phyloP scores from a whole-genome alignment of 352 stramenopile genomes.

The Phytophthora sojae region DNA sequence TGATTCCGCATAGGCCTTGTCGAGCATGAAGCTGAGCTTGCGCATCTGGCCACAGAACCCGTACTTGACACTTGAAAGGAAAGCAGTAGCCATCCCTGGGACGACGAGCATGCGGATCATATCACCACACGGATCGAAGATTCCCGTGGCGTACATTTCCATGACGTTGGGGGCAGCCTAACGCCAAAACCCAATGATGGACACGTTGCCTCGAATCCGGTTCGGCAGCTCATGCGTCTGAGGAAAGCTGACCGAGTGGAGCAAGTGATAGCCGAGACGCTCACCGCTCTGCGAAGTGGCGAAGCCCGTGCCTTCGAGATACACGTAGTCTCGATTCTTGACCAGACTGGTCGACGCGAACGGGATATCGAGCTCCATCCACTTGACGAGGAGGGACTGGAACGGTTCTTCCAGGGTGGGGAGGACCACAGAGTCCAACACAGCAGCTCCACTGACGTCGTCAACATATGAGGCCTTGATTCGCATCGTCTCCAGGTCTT shows the following conservation, averaged over 20 bases:
- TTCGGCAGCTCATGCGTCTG: slow-evolving; percentile 34
- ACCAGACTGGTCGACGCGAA: slow-evolving; percentile 25
- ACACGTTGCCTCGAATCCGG: slow-evolving; percentile 44
- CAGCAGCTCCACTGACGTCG: slow-evolving; percentile 19
- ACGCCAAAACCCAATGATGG: slow-evolving; percentile 40
- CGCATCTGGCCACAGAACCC: slow-evolving; percentile 29
- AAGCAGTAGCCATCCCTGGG: slow-evolving; percentile 24
- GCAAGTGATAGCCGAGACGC: slow-evolving; percentile 41
- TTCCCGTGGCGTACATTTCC: slow-evolving; percentile 38
- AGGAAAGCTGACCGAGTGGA: slow-evolving; percentile 47
- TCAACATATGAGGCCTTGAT: slow-evolving; percentile 37
- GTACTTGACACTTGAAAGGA: slow-evolving; percentile 36
- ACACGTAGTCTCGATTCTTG: slow-evolving; percentile 43
- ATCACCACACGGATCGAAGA: slow-evolving; percentile 36
- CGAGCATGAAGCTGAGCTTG: slow-evolving; percentile 37
- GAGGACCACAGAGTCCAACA: slow-evolving; percentile 35
- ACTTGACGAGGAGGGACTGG: slow-evolving; percentile 36
- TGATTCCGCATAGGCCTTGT: slow-evolving; percentile 23
- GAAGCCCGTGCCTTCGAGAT: slow-evolving; percentile 38
- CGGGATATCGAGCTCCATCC: slow-evolving; percentile 34
- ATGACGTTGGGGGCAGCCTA: slow-evolving; percentile 32
- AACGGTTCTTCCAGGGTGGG: slow-evolving; percentile 35
- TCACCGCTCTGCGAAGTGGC: slow-evolving; percentile 33
- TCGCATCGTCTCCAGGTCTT: slow-evolving; percentile 27
- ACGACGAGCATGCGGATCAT: slow-evolving; percentile 32